Conservation (phyloP, 2,329 filamentous ascomycete genomes). For the Orbilia blumenaviensis region DNA sequence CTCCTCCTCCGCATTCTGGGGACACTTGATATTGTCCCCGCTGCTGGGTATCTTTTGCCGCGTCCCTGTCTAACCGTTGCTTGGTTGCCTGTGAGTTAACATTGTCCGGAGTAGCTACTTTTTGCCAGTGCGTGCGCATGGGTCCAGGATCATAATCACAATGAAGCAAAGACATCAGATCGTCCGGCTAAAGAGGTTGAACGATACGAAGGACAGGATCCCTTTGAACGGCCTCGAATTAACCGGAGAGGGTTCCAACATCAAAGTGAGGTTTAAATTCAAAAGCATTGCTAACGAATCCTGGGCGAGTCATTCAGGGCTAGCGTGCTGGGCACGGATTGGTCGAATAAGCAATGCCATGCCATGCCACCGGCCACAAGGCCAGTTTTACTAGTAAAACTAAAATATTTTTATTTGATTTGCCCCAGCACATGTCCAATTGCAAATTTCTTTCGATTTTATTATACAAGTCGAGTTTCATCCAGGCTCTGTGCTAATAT, state of each 20-base stretch:
- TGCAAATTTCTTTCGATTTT: not conserved
- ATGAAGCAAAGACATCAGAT: constrained; percentile 46
- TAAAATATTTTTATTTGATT: constrained; percentile 20
- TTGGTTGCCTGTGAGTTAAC: constrained; percentile 1
- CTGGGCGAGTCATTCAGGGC: constrained; percentile 13
- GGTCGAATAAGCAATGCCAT: constrained; percentile 48
- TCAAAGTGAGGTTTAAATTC: constrained; percentile 18
- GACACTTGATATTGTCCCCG: constrained; percentile 20
- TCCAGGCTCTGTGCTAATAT: not conserved
- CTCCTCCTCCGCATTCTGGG: constrained; percentile 45
- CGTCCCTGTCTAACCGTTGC: constrained; percentile 17
- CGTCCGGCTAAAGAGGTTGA: constrained; percentile 45
- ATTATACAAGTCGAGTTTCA: constrained; percentile 13
- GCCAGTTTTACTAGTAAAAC: constrained; percentile 20
- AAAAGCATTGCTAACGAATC: not conserved
- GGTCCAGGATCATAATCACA: constrained; percentile 26
- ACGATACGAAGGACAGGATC: constrained; percentile 48
- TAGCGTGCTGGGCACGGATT: constrained; percentile 43
- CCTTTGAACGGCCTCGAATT: constrained; percentile 16
- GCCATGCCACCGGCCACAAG: too few species aligned
- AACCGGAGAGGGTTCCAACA: constrained; percentile 24
- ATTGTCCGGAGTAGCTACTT: not conserved
- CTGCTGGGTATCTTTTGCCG: constrained; percentile 35
- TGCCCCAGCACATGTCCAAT: constrained; percentile 7
- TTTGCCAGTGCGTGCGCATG: constrained; percentile 38